Percentiles rank a stretch among this genome's conserved stretches.
phyloP scores from a whole-genome alignment of 352 stramenopile species.

The Pythium coloratum region DNA sequence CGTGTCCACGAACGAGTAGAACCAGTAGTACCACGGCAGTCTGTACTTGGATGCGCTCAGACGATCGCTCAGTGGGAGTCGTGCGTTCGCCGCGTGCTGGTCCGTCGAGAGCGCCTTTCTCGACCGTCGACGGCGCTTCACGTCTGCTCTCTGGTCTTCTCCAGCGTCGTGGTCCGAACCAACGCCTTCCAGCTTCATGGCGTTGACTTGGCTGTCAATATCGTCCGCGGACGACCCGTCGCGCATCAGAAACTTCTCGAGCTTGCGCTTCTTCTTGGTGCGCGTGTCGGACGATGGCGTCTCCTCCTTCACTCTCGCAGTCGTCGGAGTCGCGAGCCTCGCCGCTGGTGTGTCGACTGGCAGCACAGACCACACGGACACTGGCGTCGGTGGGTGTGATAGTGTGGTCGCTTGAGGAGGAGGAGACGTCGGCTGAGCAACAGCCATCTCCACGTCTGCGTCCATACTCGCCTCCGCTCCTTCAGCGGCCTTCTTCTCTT shows the following conservation, averaged over 20 bases:
- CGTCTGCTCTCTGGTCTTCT: neutral
- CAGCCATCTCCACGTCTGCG: neutral
- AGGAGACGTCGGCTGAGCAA: neutral
- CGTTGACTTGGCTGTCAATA: neutral
- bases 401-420: constrained; percentile 3
- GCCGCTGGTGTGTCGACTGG: neutral
- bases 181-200: neutral
- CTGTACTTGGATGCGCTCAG: constrained; percentile 34
- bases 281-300: constrained; percentile 12
- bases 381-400: neutral
- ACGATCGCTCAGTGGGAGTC: neutral
- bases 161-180: neutral
- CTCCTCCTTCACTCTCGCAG: constrained; percentile 8
- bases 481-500: neutral
- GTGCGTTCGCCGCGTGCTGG: neutral
- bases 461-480: neutral
- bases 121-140: neutral
- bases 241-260: constrained; percentile 42
- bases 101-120: constrained; percentile 7
- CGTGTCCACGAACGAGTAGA: constrained; percentile 60
- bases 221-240: constrained; percentile 9
- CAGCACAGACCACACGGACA: neutral
- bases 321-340: neutral
- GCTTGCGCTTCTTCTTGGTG: constrained; percentile 46
- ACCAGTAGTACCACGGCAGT: constrained; percentile 72